phyloP scores from a whole-genome alignment of 164 flowering plant genomes.

The Piper betle region DNA sequence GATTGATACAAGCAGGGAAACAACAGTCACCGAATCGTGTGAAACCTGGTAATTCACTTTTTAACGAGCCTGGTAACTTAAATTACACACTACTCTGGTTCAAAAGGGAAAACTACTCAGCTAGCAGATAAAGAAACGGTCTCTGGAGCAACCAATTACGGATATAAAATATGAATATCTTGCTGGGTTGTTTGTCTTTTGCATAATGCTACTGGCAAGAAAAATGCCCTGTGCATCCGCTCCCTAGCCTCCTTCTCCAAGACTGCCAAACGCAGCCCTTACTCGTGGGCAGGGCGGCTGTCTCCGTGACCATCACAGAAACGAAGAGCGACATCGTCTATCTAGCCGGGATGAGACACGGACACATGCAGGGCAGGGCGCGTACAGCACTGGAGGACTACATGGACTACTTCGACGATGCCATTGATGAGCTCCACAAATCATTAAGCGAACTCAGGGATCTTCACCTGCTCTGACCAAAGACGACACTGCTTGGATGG shows the following conservation, averaged over 20 bases:
- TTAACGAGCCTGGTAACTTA: no score
- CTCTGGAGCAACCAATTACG: no score
- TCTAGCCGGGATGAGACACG: slow-evolving; percentile 1
- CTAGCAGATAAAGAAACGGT: no score
- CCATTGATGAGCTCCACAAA: slow-evolving; percentile 36
- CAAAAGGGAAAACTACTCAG: no score
- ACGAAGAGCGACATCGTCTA: slow-evolving; percentile 24
- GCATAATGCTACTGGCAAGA: no score
- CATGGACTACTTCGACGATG: slow-evolving; percentile 37
- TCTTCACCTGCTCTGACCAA: slow-evolving; percentile 52
- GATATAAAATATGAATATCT: no score
- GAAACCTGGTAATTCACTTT: no score
- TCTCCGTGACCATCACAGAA: slow-evolving; percentile 48
- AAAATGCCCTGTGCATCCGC: slow-evolving; percentile 32
- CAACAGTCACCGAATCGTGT: no score
- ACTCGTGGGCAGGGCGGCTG: slow-evolving; percentile 63
- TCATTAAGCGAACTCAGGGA: slow-evolving; percentile 41
- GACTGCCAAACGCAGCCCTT: slow-evolving; percentile 31
- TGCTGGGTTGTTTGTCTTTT: no score
- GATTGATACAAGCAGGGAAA: no score
- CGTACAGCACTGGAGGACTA: slow-evolving; percentile 44
- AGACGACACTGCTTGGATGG: slow-evolving; percentile 74
- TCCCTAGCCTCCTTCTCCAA: slow-evolving; percentile 42
- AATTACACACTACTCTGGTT: no score
- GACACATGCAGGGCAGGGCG: slow-evolving; percentile 33